These are phyloP conservation scores for Hypoxylon fuscum DNA, from an alignment of 495 filamentous ascomycete species.

Conservation along the genomic window DNA sequence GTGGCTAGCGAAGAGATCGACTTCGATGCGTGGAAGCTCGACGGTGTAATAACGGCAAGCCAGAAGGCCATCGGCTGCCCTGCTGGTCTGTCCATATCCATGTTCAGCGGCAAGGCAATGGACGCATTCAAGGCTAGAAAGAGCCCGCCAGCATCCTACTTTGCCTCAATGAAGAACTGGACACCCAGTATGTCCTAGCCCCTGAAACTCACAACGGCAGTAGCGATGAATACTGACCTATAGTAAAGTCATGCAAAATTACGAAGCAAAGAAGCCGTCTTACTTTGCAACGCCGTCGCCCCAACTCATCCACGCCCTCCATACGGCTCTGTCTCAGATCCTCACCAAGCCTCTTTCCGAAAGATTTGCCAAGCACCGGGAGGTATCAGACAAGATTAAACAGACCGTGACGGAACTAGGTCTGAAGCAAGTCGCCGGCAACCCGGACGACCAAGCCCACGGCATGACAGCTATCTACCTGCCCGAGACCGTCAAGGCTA, in stretches of 20 bases:
- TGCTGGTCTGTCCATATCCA: constrained; percentile 90
- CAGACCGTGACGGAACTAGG: constrained; percentile 78
- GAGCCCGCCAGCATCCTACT: constrained; percentile 84
- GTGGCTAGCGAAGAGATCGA: constrained; percentile 95
- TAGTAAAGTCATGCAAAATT: constrained; percentile 88
- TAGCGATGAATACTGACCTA: constrained; percentile 23
- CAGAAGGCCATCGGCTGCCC: constrained; percentile 98
- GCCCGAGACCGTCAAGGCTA: constrained; percentile 79
- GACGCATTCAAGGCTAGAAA: constrained; percentile 79
- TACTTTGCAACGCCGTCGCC: constrained; percentile 98
- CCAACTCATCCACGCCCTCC: constrained; percentile 91
- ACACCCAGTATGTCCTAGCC: constrained; percentile 71
- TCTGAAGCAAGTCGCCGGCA: constrained; percentile 82
- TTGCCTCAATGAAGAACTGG: constrained; percentile 97
- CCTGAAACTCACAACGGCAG: neutral
- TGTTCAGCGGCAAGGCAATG: constrained; percentile 91
- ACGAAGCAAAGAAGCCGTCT: constrained; percentile 94
- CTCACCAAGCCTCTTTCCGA: constrained; percentile 77
- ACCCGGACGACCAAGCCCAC: constrained; percentile 90
- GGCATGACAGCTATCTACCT: constrained; percentile 98
- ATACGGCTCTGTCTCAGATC: constrained; percentile 92
- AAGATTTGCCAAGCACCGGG: constrained; percentile 80
- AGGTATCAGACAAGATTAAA: constrained; percentile 84
- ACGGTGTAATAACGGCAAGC: constrained; percentile 90
- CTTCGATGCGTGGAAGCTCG: constrained; percentile 93